Evolutionary conservation across 805 yeast species (phyloP).

Genomic region (Sungouiella blattae): DNA sequence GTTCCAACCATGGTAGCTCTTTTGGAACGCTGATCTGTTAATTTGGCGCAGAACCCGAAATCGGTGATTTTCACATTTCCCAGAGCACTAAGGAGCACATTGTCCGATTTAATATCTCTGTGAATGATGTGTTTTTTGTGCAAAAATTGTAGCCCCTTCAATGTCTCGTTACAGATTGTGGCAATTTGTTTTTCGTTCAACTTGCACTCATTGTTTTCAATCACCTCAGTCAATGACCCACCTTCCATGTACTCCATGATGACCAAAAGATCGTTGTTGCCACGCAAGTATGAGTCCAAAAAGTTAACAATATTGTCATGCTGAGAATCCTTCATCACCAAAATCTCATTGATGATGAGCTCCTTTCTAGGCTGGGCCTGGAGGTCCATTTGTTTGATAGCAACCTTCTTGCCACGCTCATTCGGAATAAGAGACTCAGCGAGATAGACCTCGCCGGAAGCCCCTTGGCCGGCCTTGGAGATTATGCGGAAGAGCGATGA

Average conservation of each 20-base stretch:
- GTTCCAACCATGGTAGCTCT: constrained; percentile 87
- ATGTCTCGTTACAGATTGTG: constrained; percentile 83
- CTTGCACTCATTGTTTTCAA: constrained; percentile 73
- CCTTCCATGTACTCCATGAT: constrained; percentile 99
- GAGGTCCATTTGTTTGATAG: constrained; percentile 94
- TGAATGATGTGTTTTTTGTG: constrained; percentile 93
- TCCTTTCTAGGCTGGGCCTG: constrained; percentile 92
- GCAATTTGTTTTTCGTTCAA: constrained; percentile 88
- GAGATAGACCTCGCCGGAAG: constrained; percentile 90
- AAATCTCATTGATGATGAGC: constrained; percentile 88
- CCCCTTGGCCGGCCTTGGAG: constrained; percentile 95
- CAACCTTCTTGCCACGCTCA: constrained; percentile 60
- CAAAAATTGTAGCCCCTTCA: constrained; percentile 85
- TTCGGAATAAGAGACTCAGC: constrained; percentile 62
- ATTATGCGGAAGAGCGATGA: constrained; percentile 70
- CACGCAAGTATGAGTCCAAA: constrained; percentile 82
- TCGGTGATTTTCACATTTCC: constrained; percentile 46
- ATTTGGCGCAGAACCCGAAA: constrained; percentile 57
- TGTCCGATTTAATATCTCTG: constrained; percentile 45
- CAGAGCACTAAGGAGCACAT: constrained; percentile 40
- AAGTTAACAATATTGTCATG: constrained; percentile 95
- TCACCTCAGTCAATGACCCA: constrained; percentile 93
- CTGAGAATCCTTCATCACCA: constrained; percentile 94
- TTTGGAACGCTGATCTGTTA: constrained; percentile 67
- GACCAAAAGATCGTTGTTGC: constrained; percentile 88